These are phyloP conservation scores for Rubus idaeus DNA, from an alignment of 306 rosid genomes.

Conservation along the genomic window DNA sequence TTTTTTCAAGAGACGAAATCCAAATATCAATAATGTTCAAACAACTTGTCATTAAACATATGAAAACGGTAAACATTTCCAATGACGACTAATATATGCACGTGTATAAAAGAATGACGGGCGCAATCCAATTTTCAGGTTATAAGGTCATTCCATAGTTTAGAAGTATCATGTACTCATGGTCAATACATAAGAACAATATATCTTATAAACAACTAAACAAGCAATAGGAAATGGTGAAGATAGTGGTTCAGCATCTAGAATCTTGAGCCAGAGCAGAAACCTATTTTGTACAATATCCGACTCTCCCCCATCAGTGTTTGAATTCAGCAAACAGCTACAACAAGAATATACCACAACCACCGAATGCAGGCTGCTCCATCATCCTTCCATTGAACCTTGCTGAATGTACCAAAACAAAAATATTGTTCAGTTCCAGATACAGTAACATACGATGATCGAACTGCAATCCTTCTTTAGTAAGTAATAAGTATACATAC, in stretches of 20 bases:
- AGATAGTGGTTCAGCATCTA: neutral
- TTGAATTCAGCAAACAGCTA: neutral
- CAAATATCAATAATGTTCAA: neutral
- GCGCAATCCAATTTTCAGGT: constrained; percentile 1
- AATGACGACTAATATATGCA: neutral
- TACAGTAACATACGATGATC: neutral
- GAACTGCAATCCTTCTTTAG: neutral
- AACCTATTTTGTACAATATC: constrained; percentile 16
- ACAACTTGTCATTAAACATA: neutral
- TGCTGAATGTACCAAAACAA: neutral
- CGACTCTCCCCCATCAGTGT: neutral
- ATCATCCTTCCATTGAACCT: neutral
- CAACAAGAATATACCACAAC: neutral
- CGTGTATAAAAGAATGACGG: neutral
- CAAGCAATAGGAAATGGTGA: neutral
- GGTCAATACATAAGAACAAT: neutral
- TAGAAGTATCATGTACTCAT: neutral
- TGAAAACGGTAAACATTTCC: neutral
- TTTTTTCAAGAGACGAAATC: neutral
- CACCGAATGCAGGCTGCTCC: neutral
- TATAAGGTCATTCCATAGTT: neutral
- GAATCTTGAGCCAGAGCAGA: neutral
- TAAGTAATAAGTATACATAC: neutral
- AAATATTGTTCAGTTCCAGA: neutral
- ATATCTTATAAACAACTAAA: neutral